Evolutionary conservation across 1,139 yeast species (phyloP), one percentile per base, ranked within the genome.

Genomic region (Taphrina wiesneri): DNA sequence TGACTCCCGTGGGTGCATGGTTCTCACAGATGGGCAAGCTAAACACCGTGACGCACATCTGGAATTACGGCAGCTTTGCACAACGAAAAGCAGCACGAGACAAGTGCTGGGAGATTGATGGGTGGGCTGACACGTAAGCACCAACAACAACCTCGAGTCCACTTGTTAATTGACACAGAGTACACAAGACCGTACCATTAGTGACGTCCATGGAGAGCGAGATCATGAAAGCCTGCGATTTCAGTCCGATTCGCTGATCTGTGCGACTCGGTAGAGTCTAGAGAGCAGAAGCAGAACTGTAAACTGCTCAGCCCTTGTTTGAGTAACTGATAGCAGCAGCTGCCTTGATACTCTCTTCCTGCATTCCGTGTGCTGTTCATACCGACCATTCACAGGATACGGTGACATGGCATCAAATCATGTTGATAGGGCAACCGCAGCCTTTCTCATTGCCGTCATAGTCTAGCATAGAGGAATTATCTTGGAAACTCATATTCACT

Each of bases 1-100:
- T 79, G 81, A 80, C 78, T 71, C 81, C 81, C 0, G 81, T 79
- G 1, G 81, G 81, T 3, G 81, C 81, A 1, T 79, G 81, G 81
- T 79, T 79, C 71, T 72, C 78, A 19, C 79, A 78, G 68, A 68
- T 79, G 47, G 81, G 81, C 2, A 70, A 73, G 5, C 72, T 79
- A 36, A 79, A 79, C 71, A 72, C 77, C 21, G 81, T 79, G 2
- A 77, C 78, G 65, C 81, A 79, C 65, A 70, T 79, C 57, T 79
- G 81, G 81, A 81, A 79, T 70, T 79, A 79, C 72, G 78, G 79
- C 1, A 81, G 79, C 59, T 72, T 79, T 32, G 80, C 79, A 70
- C 81, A 78, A 64, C 77, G 81, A 28, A 76, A 76, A 69, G 70
- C 77, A 43, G 75, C 79, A 25, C 72, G 81, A 56, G 79, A 77